These are phyloP conservation scores for Cytospora paraplurivora DNA, from an alignment of 2,329 filamentous ascomycete genomes.

Conservation along the genomic window DNA sequence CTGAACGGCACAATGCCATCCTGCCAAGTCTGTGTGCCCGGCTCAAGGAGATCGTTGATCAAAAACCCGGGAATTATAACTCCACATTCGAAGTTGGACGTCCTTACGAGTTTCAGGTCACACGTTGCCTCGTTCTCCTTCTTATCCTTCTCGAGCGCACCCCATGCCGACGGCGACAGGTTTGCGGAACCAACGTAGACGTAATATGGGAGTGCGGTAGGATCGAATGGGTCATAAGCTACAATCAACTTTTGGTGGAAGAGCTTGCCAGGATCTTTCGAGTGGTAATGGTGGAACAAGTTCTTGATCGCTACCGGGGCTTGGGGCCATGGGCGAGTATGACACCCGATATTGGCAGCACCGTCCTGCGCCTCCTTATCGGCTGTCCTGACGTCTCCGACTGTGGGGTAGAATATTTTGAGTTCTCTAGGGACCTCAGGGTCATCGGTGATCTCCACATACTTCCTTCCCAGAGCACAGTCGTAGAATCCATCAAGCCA, in stretches of 20 bases:
- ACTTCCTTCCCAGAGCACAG: constrained; percentile 31
- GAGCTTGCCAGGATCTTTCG: constrained; percentile 33
- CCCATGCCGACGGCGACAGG: constrained; percentile 34
- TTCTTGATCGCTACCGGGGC: constrained; percentile 30
- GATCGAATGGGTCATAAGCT: constrained; percentile 28
- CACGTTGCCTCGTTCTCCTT: constrained; percentile 31
- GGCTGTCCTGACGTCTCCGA: constrained; percentile 29
- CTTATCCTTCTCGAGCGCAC: constrained; percentile 31
- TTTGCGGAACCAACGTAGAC: constrained; percentile 36
- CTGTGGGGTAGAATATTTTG: constrained; percentile 33
- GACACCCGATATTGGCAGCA: constrained; percentile 34
- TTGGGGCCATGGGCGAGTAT: constrained; percentile 31
- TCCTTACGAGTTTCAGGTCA: constrained; percentile 32
- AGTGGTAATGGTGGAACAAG: constrained; percentile 33
- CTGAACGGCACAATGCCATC: constrained; percentile 32
- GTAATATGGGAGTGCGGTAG: constrained; percentile 28
- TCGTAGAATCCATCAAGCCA: constrained; percentile 33
- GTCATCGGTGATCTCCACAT: constrained; percentile 21
- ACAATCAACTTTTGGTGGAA: constrained; percentile 35
- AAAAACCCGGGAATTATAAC: constrained; percentile 33
- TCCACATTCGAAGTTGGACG: constrained; percentile 34
- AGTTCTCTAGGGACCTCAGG: constrained; percentile 25
- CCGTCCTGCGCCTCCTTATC: constrained; percentile 27
- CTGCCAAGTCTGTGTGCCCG: constrained; percentile 31
- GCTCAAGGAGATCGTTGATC: constrained; percentile 30